Evolutionary conservation across 805 yeast species (phyloP).

Genomic region (Yarrowia deformans): DNA sequence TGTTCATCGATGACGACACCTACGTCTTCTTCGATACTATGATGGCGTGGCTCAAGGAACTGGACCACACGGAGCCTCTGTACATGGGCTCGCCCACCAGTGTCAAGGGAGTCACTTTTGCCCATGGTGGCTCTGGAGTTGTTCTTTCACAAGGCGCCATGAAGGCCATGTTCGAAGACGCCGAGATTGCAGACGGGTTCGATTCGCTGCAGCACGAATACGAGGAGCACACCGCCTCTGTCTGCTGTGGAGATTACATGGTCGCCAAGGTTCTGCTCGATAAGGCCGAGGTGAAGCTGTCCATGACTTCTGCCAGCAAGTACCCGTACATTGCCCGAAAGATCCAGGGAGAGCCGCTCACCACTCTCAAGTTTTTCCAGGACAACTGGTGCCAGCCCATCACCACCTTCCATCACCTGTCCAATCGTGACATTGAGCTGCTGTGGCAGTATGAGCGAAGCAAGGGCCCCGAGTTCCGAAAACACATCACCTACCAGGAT

Average conservation of each 20-base stretch:
- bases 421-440: conserved; percentile 46
- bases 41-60: conserved; percentile 43
- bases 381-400: conserved; percentile 49
- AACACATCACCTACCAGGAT: conserved; percentile 49
- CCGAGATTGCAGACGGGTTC: conserved; percentile 41
- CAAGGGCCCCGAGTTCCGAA: conserved; percentile 41
- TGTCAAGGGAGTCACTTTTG: conserved; percentile 46
- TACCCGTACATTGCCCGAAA: conserved; percentile 42
- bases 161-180: conserved; percentile 45
- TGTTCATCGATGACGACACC: conserved; percentile 51
- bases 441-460: conserved; percentile 51
- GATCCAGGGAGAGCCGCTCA: conserved; percentile 50
- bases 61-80: conserved; percentile 46
- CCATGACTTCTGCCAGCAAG: conserved; percentile 42
- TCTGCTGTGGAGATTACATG: conserved; percentile 52
- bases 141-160: conserved; percentile 50
- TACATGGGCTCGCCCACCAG: conserved; percentile 50
- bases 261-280: conserved; percentile 46
- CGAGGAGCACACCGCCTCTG: conserved; percentile 42
- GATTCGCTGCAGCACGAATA: conserved; percentile 41
- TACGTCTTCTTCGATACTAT: conserved; percentile 48
- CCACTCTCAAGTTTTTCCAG: conserved; percentile 39
- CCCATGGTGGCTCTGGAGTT: conserved; percentile 54
- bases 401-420: conserved; percentile 49
- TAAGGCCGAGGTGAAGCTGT: conserved; percentile 40